A percentile compares a stretch with the other conserved stretches of the same genome.
Conservation (phyloP, 2,329 filamentous ascomycete genomes). For the Penicillium sp. region DNA sequence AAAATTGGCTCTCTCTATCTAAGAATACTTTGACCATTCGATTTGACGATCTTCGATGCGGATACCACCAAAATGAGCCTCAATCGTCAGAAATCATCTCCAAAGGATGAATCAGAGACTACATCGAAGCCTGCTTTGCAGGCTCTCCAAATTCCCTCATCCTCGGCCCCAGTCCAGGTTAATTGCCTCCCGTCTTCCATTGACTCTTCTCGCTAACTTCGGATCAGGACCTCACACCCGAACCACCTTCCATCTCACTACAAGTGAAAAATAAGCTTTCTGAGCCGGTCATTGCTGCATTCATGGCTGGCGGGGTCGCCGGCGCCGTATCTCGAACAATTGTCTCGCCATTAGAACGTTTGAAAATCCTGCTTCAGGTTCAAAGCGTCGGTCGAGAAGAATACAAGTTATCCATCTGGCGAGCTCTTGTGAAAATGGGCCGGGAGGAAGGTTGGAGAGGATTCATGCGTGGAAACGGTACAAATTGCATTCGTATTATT, state of each 20-base stretch:
- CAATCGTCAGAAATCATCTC: conserved; percentile 35
- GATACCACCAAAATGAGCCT: conserved; percentile 37
- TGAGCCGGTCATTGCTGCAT: conserved; percentile 86
- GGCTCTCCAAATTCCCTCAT: conserved; percentile 26
- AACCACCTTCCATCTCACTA: conserved; percentile 26
- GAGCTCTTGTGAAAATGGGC: conserved; percentile 94
- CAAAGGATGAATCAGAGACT: conserved; percentile 23
- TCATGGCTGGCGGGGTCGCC: conserved; percentile 90
- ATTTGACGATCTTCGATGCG: conserved; percentile 6
- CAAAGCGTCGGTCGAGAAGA: conserved; percentile 89
- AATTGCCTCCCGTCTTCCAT: neutral
- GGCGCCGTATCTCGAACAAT: conserved; percentile 97
- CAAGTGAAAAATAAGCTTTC: conserved; percentile 58
- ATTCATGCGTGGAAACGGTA: conserved; percentile 97
- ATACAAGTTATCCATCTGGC: conserved; percentile 88
- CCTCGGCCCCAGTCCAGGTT: conserved; percentile 29
- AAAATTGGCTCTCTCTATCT: neutral
- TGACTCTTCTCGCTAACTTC: conserved; percentile 3
- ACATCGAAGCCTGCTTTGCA: conserved; percentile 24
- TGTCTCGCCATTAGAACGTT: conserved; percentile 89
- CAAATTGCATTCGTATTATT: conserved; percentile 97
- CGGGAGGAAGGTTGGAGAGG: conserved; percentile 94
- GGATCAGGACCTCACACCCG: conserved; percentile 24
- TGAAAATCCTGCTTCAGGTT: conserved; percentile 98
- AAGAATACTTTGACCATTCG: neutral